Percentiles rank a stretch among this genome's conserved stretches.
These are phyloP conservation scores for Trichophyton verrucosum DNA, from an alignment of 2,329 filamentous ascomycete genomes.

Conservation along the genomic window DNA sequence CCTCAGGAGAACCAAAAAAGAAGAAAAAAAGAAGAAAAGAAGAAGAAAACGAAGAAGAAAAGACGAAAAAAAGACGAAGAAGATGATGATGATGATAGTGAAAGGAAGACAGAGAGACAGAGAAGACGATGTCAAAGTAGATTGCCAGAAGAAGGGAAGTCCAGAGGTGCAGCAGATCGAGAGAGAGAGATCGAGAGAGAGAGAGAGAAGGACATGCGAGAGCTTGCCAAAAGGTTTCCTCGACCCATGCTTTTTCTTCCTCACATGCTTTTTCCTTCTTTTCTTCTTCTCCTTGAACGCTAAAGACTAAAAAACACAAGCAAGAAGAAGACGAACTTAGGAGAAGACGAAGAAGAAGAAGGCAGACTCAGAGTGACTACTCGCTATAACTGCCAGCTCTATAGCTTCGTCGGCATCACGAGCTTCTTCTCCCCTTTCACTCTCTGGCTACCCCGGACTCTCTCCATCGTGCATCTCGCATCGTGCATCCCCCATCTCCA, in stretches of 20 bases:
- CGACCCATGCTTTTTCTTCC: neutral
- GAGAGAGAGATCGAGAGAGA: too few species aligned
- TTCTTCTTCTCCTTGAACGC: neutral
- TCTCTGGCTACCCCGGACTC: neutral
- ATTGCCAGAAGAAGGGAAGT: too few species aligned
- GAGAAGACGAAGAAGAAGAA: too few species aligned
- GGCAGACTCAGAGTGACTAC: too few species aligned
- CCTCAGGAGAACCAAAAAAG: neutral
- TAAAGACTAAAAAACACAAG: neutral
- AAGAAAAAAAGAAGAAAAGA: neutral
- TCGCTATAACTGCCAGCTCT: neutral
- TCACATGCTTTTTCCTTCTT: neutral
- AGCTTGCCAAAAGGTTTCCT: neutral
- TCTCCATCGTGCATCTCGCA: neutral
- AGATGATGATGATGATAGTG: neutral
- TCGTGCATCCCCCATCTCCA: neutral
- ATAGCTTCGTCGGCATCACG: neutral
- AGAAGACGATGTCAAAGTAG: neutral
- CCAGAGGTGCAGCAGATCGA: too few species aligned
- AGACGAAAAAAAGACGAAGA: neutral
- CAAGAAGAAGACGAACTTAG: too few species aligned
- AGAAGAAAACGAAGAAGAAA: neutral
- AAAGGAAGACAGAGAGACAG: neutral
- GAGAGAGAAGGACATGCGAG: too few species aligned
- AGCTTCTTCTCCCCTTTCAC: neutral